Percentiles rank a stretch among this genome's conserved stretches.
Conservation (phyloP, 306 rosid species). For the Vicia villosa region DNA sequence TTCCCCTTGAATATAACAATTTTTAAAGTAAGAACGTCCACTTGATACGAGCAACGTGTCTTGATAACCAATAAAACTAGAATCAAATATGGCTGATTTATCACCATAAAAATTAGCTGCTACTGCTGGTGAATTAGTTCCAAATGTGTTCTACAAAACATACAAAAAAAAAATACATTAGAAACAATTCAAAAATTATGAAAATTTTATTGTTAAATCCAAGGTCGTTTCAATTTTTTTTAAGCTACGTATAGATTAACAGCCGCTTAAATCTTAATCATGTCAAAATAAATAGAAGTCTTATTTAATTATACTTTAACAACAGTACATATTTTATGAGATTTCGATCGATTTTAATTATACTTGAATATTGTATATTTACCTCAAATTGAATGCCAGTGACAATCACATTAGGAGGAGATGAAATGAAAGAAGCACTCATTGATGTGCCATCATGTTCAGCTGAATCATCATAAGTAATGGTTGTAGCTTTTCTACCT, state of each 20-base stretch:
- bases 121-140: not conserved
- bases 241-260: no score
- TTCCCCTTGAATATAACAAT: conserved; percentile 16
- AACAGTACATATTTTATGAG: not conserved
- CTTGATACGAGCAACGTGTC: not conserved
- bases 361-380: not conserved
- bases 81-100: not conserved
- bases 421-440: not conserved
- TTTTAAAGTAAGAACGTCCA: not conserved
- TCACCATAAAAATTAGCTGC: conserved; percentile 7
- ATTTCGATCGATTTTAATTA: not conserved
- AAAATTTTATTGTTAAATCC: no score
- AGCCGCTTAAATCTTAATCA: no score
- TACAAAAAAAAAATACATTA: not conserved
- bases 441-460: not conserved
- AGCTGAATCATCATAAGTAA: not conserved
- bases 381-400: not conserved
- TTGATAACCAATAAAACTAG: conserved; percentile 3
- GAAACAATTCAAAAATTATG: not conserved
- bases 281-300: no score
- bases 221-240: no score
- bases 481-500: not conserved
- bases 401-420: not conserved
- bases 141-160: not conserved
- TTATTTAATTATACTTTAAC: not conserved